Evolutionary conservation across 2,329 filamentous ascomycete genomes (phyloP).

Genomic region (Phyllachora maydis): DNA sequence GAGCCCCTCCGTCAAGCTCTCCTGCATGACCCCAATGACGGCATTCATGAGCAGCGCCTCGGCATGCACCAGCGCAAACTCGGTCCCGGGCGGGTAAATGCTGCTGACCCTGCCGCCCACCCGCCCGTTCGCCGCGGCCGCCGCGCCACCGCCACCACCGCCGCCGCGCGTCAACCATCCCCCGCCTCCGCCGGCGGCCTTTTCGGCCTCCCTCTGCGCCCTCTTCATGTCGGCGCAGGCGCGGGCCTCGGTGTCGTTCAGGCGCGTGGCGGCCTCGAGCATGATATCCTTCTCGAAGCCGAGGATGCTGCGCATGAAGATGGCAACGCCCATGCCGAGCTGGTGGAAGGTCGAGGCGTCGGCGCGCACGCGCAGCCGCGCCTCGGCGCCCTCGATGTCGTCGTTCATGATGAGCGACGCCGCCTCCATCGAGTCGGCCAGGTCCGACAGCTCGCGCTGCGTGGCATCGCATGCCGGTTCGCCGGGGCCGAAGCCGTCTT

Average conservation of each 20-base stretch:
- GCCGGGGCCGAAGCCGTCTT: constrained; percentile 1
- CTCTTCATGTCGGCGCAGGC: constrained; percentile 59
- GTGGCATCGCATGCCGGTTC: too few species aligned
- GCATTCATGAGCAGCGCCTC: constrained; percentile 79
- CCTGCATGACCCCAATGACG: constrained; percentile 74
- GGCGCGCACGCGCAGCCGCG: constrained; percentile 47
- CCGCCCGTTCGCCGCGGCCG: constrained; percentile 8
- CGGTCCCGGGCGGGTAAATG: constrained; percentile 65
- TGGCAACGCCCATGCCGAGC: constrained; percentile 61
- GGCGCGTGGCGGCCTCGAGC: constrained; percentile 53
- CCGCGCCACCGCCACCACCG: too few species aligned
- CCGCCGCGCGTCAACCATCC: constrained; percentile 9
- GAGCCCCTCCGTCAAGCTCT: constrained; percentile 78
- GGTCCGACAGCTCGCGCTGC: constrained; percentile 27
- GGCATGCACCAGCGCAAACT: constrained; percentile 69
- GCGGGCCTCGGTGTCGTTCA: constrained; percentile 56
- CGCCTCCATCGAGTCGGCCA: constrained; percentile 40
- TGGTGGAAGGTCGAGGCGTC: constrained; percentile 74
- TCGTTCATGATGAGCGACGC: constrained; percentile 67
- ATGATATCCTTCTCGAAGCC: constrained; percentile 88
- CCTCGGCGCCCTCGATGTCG: constrained; percentile 70
- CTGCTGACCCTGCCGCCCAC: constrained; percentile 15
- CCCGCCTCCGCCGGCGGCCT: constrained; percentile 4
- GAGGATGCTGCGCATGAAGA: constrained; percentile 69
- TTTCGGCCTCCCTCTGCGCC: constrained; percentile 40